Evolutionary conservation across 805 yeast genomes (phyloP), one percentile per base, ranked within the genome.

Genomic region (Myxozyma lipomycoides): DNA sequence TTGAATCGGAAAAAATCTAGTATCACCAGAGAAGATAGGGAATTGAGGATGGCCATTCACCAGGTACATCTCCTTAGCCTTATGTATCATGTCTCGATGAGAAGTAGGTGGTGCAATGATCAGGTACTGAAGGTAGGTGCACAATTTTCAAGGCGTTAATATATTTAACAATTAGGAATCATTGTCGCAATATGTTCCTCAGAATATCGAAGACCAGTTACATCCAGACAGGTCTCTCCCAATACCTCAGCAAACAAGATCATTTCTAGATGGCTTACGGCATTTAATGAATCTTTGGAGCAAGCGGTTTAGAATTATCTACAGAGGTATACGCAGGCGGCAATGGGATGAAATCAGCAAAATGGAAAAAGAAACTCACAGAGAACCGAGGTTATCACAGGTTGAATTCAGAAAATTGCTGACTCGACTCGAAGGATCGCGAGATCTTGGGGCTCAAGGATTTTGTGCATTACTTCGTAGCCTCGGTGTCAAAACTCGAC

Each of bases 391-490:
- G 5, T 10, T 54, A 43, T 44, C 43, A 30, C 24, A 42, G 18
- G 25, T 35, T 4, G 47, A 28, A 1, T 57, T 60, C 26, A 23
- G 48, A 9, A 45, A 44, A 10, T 45, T 58, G 2, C 22, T 55
- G 22, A 37, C 39, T 7, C 45, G 50, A n/a, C 28, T 49, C 26
- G 50, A 52, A 17, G 98, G 98, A 0, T 79, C 87, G 2, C 67
- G 85, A 30, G 97, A 91, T 63, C 50, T 86, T 4, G 84, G 84
- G 0, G 89, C 93, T 0, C 96, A 87, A 62, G 97, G 96, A 0
- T 90, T 87, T 69, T 87, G 88, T 15, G 79, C 86, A 0, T 61
- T 91, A 1, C 65, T 88, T 40, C 69, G 98, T 56, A 74, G 93
- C 1, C 67, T 85, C 10, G 85, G 84, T 0, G 70, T 93, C 10